A percentile compares a stretch with the other conserved stretches of the same genome.
phyloP scores from a whole-genome alignment of 1,139 yeast genomes.

The Sugiyamaella japonica region DNA sequence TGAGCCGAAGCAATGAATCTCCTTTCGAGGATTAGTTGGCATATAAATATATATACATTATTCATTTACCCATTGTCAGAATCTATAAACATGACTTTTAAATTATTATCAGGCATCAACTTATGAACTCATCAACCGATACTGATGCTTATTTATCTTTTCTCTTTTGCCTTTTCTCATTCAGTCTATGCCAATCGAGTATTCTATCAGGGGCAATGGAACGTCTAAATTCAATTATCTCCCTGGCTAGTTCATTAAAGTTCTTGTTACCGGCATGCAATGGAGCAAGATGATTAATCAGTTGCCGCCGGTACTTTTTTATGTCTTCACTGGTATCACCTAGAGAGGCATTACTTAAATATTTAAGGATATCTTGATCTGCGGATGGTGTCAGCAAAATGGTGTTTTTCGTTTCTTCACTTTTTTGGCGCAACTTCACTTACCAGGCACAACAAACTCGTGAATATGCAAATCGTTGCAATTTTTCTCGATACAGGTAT shows the following conservation, averaged over 20 bases:
- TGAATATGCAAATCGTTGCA: constrained; percentile 37
- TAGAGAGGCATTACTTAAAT: constrained; percentile 30
- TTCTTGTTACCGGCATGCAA: constrained; percentile 1
- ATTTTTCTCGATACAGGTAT: constrained; percentile 28
- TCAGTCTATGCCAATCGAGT: constrained; percentile 16
- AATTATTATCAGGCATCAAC: neutral
- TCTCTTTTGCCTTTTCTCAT: neutral
- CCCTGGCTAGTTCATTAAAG: constrained; percentile 23
- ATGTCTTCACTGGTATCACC: constrained; percentile 30
- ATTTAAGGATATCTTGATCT: constrained; percentile 28
- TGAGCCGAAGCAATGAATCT: constrained; percentile 7
- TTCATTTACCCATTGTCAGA: neutral
- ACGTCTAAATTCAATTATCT: constrained; percentile 15
- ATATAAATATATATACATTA: neutral
- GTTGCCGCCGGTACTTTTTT: constrained; percentile 26
- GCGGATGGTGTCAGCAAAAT: constrained; percentile 9
- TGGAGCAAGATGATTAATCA: constrained; percentile 15
- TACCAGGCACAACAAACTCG: constrained; percentile 32
- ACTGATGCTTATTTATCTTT: neutral
- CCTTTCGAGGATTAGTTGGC: constrained; percentile 5
- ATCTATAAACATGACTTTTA: neutral
- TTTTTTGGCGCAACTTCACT: too few species aligned
- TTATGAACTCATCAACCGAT: too few species aligned
- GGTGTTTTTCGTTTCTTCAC: too few species aligned
- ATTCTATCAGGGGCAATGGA: constrained; percentile 12